Conservation (phyloP, 371 early-diverging fungal species). For the Scutellospora calospora region DNA sequence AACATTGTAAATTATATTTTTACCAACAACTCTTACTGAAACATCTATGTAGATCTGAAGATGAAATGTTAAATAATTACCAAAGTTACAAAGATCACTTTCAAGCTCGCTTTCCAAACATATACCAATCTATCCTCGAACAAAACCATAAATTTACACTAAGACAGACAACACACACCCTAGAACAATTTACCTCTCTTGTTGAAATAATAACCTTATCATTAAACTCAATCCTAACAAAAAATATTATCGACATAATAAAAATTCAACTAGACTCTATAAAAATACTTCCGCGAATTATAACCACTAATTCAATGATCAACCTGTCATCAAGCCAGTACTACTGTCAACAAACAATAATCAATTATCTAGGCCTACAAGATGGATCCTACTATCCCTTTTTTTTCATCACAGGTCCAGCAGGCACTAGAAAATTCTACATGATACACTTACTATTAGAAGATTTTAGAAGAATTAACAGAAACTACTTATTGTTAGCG, state of each 20-base stretch:
- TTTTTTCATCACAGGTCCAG: too few species aligned
- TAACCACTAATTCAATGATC: neutral
- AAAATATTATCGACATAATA: neutral
- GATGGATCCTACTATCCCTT: neutral
- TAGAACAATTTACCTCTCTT: neutral
- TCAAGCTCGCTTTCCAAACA: neutral
- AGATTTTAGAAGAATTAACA: neutral
- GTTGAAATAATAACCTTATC: neutral
- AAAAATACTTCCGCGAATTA: neutral
- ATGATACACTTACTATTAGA: too few species aligned
- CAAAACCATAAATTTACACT: neutral
- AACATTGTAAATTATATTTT: constrained; percentile 5
- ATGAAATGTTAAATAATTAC: neutral
- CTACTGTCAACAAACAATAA: neutral
- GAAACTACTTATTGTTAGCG: neutral
- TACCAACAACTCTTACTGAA: neutral
- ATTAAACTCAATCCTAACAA: neutral
- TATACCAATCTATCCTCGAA: neutral
- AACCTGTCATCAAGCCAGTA: neutral
- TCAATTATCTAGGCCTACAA: neutral
- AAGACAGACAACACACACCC: neutral
- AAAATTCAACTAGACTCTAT: neutral
- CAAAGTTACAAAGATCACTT: neutral
- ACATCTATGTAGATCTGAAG: too few species aligned
- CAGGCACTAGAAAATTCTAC: too few species aligned